Evolutionary conservation across 345 rosid species (phyloP).

Genomic region (Viola odorata): DNA sequence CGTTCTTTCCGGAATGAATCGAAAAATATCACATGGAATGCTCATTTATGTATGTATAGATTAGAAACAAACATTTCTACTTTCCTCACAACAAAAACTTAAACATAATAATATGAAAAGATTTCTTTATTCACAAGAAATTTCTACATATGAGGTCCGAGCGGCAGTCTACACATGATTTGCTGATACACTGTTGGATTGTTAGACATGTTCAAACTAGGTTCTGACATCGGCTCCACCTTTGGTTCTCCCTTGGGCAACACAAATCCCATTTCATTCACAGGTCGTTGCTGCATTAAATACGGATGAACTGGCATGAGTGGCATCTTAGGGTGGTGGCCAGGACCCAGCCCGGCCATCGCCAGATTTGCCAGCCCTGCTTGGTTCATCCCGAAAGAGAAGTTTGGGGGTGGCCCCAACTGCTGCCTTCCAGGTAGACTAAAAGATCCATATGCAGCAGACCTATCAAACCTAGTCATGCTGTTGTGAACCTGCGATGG

Average conservation of each 20-base stretch:
- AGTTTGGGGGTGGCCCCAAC: slow-evolving; percentile 52
- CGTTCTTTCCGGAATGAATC: no score
- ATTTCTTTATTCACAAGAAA: background rate
- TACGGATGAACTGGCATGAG: slow-evolving; percentile 50
- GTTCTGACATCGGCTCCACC: slow-evolving; percentile 63
- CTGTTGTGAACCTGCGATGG: slow-evolving; percentile 50
- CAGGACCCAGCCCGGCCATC: slow-evolving; percentile 62
- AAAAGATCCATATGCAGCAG: slow-evolving; percentile 45
- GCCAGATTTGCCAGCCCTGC: slow-evolving; percentile 53
- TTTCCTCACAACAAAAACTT: slow-evolving; percentile 22
- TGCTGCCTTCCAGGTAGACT: slow-evolving; percentile 69
- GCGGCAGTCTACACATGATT: slow-evolving; percentile 77
- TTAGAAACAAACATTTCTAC: no score
- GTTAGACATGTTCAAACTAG: slow-evolving; percentile 48
- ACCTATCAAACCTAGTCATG: slow-evolving; percentile 57
- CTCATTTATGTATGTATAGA: no score
- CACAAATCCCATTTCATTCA: slow-evolving; percentile 51
- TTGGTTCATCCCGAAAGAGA: slow-evolving; percentile 64
- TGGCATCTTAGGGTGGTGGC: slow-evolving; percentile 58
- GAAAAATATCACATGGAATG: no score
- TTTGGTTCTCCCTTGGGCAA: slow-evolving; percentile 79
- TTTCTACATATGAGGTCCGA: slow-evolving; percentile 64
- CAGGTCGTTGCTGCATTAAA: slow-evolving; percentile 44
- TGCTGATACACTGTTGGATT: slow-evolving; percentile 63
- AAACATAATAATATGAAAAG: slow-evolving; percentile 1